Base-by-base conservation (phyloP, 2,329 filamentous ascomycete genomes). In the Periglandula ipomoeae region DNA sequence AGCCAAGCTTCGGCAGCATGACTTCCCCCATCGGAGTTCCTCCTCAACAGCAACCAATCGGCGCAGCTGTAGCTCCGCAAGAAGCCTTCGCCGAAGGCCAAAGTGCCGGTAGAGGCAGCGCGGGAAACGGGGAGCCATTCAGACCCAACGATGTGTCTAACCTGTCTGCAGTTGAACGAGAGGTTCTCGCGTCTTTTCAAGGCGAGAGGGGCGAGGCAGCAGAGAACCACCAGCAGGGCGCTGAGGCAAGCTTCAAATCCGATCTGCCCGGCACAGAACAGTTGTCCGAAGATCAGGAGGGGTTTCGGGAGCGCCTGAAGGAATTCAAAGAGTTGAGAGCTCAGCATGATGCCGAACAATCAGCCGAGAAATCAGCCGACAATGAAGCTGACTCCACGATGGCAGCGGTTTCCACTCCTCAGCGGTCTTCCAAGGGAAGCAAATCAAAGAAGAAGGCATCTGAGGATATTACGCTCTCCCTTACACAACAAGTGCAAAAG, bases 1-100 rank as follows among this genome's bases (percentile, higher is more conserved):
- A 98, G 67, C 91, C 91, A 20, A 97, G 91, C 68, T 96, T 93
- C 62, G 89, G 91, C 17, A 96, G 87, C 67, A 94, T 98, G 56
- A 83, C 88, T 3, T 94, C 89, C n/a, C 89, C 90, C 2, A 80
- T 85, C 50, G 82, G 81, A 10, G 81, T 73, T 58, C 68, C 61
- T 27, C 56, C 59, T 13, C 61, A 62, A 49, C 50, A 81, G 72
- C 61, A 79, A 61, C 67, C 74, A 5, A 70, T 78, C 22, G 48
- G 50, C 41, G 46, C 42, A 10, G 39, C 47, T 42, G 38, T 47
- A 27, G 30, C 51, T 27, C 53, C 47, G 43, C 47, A 35, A n/a
- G 71, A 79, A 32, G 80, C 80, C 34, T 90, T 90, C 63, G 88
- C 89, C 57, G 89, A 94, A 58, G 65, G 74, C 38, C 66, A 75